Base-by-base conservation (phyloP, 1,139 yeast genomes). In the Entelexis sorbosivorans region DNA sequence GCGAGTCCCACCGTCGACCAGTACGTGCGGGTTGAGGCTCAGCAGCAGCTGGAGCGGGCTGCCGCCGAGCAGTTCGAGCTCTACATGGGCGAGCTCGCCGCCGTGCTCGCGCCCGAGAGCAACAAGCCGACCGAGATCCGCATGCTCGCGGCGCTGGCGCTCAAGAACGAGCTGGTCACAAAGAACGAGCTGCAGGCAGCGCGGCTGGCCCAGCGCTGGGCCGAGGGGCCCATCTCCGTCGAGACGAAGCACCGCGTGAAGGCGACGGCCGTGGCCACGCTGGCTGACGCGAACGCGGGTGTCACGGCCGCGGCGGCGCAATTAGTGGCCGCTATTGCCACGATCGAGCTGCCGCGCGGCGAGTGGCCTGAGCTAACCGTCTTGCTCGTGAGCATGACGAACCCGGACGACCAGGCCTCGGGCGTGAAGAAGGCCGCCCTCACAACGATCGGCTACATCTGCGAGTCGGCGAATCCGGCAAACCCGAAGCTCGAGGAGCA, bases 271-370 rank as follows among this genome's bases (percentile, higher is more conserved):
- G 66, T 91, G 48, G 69, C 70, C 47, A 78, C 91, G 1, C 76
- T 91, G 53, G 67, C 80, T 52, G 74, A 85, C 20, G 65, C 72
- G n/a, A 81, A 82, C 62, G 82, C 79, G 55, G 77, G 88, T 61
- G 95, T 91, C 47, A 95, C 95, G 28, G 79, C 81, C 55, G 77
- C 95, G 22, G 82, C 93, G 31, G 96, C 98, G 20, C 97, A 91
- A 70, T 74, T 91, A 60, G 91, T 91, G 54, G 95, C 97, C 29
- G 95, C 97, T 10, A 85, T 91, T 61, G 98, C 97, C 16, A 93
- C 84, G 58, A 86, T 91, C 55, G 98, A 91, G 66, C 74, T 91
- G 58, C 97, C 97, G 45, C 72, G 82, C 58, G 76, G 76, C 58
- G 86, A 82, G 64, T 91, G 98, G 98, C 82, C 84, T 22, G 89